Percentiles rank a stretch among this genome's conserved stretches.
Conservation (phyloP, 148 eudicot species). For the Fagopyrum homotropicum region DNA sequence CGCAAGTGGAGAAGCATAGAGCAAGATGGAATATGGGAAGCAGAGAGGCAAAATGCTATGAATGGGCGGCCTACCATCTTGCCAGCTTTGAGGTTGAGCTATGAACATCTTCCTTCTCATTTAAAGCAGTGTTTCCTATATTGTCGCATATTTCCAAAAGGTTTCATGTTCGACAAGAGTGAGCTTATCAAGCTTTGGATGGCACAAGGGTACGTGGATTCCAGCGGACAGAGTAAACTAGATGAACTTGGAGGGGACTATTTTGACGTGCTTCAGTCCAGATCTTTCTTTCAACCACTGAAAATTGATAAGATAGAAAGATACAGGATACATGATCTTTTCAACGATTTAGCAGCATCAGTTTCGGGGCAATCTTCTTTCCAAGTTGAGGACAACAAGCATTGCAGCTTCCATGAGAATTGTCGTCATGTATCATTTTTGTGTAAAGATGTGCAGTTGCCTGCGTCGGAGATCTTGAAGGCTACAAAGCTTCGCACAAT, state of each 20-base stretch:
- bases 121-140: constrained; percentile 10
- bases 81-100: constrained; percentile 12
- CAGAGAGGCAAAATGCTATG: not conserved
- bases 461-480: not conserved
- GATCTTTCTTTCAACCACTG: constrained; percentile 26
- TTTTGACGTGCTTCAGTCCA: not conserved
- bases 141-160: not conserved
- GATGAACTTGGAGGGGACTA: not conserved
- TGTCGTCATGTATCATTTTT: constrained; percentile 1
- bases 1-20: not conserved
- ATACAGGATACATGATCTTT: constrained; percentile 29
- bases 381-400: constrained; percentile 11
- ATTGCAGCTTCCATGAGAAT: not conserved
- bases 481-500: not conserved
- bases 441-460: not conserved
- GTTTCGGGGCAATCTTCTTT: constrained; percentile 9
- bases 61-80: not conserved
- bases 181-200: constrained; percentile 10
- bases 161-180: not conserved
- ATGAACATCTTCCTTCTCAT: constrained; percentile 5
- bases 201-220: constrained; percentile 8
- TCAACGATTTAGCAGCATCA: constrained; percentile 25
- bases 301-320: constrained; percentile 17
- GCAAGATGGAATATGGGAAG: not conserved
- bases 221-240: not conserved